A percentile compares a stretch with the other conserved stretches of the same genome.
Evolutionary conservation across 768 basidiomycete genomes (phyloP).

Genomic region (Leccinellum luteum): DNA sequence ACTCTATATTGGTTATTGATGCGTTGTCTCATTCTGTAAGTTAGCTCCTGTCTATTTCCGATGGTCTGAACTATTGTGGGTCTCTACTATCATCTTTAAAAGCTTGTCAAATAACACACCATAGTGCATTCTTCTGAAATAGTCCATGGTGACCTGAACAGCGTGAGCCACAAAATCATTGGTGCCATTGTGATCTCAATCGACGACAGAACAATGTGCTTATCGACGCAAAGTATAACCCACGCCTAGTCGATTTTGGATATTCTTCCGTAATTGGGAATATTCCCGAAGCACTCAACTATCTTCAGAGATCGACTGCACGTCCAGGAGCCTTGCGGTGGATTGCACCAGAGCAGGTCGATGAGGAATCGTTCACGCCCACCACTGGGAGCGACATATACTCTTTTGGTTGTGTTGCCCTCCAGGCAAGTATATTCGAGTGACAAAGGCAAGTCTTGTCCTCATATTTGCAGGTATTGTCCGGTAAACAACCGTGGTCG

Average conservation of each 20-base stretch:
- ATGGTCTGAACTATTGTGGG: background rate
- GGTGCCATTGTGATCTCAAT: background rate
- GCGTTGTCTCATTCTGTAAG: background rate
- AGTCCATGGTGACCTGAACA: background rate
- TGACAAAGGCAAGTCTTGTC: background rate
- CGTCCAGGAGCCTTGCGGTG: background rate
- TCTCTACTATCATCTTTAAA: background rate
- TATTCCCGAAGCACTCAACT: background rate
- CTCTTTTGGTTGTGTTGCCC: background rate
- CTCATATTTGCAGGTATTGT: background rate
- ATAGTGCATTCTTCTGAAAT: background rate
- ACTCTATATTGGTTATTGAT: background rate
- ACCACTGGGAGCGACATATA: background rate
- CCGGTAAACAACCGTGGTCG: background rate
- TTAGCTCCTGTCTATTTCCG: background rate
- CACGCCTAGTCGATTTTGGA: too few species aligned
- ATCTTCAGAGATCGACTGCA: background rate
- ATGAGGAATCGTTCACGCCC: background rate
- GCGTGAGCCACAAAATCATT: background rate
- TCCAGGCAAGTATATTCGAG: background rate
- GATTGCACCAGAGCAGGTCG: background rate
- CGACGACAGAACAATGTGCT: slow-evolving; percentile 1
- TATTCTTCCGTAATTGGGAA: background rate
- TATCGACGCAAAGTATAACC: background rate
- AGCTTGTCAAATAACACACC: background rate